Conservation (phyloP, 2,329 filamentous ascomycete genomes). For the Claviceps sorghi region DNA sequence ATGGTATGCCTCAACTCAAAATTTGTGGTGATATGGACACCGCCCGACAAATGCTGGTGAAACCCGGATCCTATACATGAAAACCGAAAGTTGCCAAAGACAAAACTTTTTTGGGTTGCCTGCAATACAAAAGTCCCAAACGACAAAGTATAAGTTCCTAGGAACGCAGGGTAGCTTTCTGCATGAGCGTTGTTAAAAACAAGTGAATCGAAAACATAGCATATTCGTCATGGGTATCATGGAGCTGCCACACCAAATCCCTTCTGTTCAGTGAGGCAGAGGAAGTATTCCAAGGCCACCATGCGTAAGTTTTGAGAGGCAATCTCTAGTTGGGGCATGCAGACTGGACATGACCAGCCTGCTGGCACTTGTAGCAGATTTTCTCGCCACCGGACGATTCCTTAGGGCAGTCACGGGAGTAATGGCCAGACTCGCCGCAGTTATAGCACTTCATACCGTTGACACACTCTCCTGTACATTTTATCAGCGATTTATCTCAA, state of each 20-base stretch:
- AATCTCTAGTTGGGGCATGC: constrained; percentile 62
- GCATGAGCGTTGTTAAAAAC: constrained; percentile 9
- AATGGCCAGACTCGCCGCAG: constrained; percentile 85
- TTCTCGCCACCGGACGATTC: constrained; percentile 78
- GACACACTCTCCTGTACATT: constrained; percentile 63
- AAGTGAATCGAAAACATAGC: constrained; percentile 12
- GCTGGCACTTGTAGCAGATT: constrained; percentile 94
- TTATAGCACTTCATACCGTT: constrained; percentile 99
- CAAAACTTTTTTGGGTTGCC: neutral
- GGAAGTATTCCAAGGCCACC: constrained; percentile 11
- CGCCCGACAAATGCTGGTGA: neutral
- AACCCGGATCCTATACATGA: neutral
- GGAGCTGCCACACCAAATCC: constrained; percentile 26
- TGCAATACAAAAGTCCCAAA: neutral
- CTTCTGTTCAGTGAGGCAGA: constrained; percentile 11
- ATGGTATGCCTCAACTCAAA: neutral
- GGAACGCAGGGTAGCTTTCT: constrained; percentile 9
- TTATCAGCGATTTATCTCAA: constrained; percentile 8
- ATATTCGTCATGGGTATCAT: constrained; percentile 28
- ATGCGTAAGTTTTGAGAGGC: neutral
- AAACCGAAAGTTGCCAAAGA: constrained; percentile 1
- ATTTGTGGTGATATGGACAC: neutral
- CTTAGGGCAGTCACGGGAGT: constrained; percentile 90
- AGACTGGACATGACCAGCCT: constrained; percentile 78
- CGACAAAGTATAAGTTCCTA: constrained; percentile 3